phyloP scores from a whole-genome alignment of 202 grass and related monocot genomes.

The Carex arenaria region DNA sequence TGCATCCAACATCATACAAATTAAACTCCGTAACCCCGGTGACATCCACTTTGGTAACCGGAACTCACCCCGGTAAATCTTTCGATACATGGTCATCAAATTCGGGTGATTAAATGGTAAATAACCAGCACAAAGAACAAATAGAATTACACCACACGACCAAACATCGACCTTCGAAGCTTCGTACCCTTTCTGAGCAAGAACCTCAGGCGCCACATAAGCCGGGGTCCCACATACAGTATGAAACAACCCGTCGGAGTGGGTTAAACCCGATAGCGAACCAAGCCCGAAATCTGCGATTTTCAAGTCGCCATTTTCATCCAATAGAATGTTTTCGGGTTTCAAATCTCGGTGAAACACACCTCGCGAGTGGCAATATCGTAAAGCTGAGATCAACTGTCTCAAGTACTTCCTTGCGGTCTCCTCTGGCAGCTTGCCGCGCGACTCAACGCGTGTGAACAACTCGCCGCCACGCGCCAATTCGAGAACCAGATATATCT shows the following conservation, averaged over 20 bases:
- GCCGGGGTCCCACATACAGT: constrained; percentile 79
- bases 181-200: constrained; percentile 49
- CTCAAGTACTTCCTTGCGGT: constrained; percentile 53
- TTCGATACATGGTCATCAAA: constrained; percentile 72
- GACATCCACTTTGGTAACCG: constrained; percentile 70
- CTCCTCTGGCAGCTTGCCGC: constrained; percentile 55
- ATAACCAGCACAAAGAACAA: constrained; percentile 76
- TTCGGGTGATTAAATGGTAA: constrained; percentile 86
- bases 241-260: constrained; percentile 22
- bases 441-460: constrained; percentile 41
- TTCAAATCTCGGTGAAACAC: constrained; percentile 94
- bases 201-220: constrained; percentile 75
- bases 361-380: constrained; percentile 63
- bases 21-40: constrained; percentile 36
- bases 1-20: constrained; percentile 56
- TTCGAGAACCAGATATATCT: constrained; percentile 73
- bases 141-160: constrained; percentile 84
- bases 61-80: constrained; percentile 67
- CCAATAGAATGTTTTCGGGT: constrained; percentile 76
- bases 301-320: constrained; percentile 49
- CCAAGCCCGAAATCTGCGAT: constrained; percentile 77
- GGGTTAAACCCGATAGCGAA: constrained; percentile 17
- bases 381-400: constrained; percentile 67
- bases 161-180: constrained; percentile 67
- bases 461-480: constrained; percentile 72